Percentiles rank a stretch among this genome's conserved stretches.
These are phyloP conservation scores for Solanum clarkiae DNA, from an alignment of 257 asterid species.

Conservation along the genomic window DNA sequence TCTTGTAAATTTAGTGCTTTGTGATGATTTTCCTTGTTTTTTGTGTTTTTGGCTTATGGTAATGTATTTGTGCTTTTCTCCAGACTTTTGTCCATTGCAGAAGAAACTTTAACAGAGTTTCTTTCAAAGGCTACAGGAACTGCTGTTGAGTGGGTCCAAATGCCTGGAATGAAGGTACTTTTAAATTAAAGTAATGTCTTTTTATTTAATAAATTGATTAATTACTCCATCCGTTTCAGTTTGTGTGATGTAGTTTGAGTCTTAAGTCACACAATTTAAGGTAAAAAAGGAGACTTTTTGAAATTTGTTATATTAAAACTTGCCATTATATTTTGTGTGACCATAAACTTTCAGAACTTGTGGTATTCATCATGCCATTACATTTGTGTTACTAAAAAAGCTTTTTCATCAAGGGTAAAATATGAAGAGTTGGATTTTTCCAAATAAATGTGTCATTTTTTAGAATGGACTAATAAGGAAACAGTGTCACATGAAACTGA, in stretches of 20 bases:
- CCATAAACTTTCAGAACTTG: background rate
- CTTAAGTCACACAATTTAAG: background rate
- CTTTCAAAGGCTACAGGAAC: slow-evolving; percentile 96
- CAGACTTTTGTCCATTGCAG: slow-evolving; percentile 95
- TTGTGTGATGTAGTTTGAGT: background rate
- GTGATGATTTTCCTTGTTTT: slow-evolving; percentile 14
- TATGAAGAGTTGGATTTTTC: background rate
- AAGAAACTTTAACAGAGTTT: slow-evolving; percentile 93
- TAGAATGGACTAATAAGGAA: background rate
- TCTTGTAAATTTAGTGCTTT: slow-evolving; percentile 20
- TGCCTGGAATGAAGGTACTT: slow-evolving; percentile 97
- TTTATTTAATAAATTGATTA: background rate
- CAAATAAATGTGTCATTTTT: background rate
- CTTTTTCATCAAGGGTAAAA: background rate
- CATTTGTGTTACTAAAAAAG: background rate
- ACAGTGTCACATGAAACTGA: background rate
- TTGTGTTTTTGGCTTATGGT: slow-evolving; percentile 20
- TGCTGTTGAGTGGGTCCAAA: slow-evolving; percentile 98
- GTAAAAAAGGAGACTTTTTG: background rate
- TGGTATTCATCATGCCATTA: background rate
- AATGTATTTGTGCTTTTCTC: slow-evolving; percentile 14
- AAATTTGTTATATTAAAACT: background rate
- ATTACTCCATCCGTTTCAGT: background rate
- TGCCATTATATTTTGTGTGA: background rate
- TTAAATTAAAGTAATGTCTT: background rate